A percentile compares a stretch with the other conserved stretches of the same genome.
phyloP scores from a whole-genome alignment of 2,329 filamentous ascomycete species.

The Zymoseptoria passerinii region DNA sequence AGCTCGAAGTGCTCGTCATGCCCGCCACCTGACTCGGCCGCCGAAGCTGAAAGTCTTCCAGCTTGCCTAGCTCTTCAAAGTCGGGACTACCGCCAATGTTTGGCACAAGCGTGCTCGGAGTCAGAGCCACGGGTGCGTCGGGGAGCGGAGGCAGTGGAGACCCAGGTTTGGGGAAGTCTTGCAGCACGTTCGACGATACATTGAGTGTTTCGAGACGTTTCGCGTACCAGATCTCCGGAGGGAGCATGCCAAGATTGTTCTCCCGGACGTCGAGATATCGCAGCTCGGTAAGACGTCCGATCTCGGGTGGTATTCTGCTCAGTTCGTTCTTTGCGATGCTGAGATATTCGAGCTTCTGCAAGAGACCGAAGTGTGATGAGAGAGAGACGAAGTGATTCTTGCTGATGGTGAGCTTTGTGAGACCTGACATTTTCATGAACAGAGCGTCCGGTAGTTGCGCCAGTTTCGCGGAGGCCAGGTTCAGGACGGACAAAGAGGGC shows the following conservation, averaged over 20 bases:
- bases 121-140: conserved; percentile 35
- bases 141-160: conserved; percentile 47
- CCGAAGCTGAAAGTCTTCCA: conserved; percentile 56
- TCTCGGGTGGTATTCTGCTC: conserved; percentile 72
- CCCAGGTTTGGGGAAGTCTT: conserved; percentile 77
- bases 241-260: conserved; percentile 84
- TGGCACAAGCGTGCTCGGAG: conserved; percentile 30
- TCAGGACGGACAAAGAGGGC: conserved; percentile 75
- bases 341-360: conserved; percentile 78
- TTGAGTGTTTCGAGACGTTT: conserved; percentile 85
- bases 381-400: conserved; percentile 93
- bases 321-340: conserved; percentile 90
- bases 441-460: conserved; percentile 78
- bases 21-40: conserved; percentile 77
- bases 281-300: conserved; percentile 79
- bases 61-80: conserved; percentile 65
- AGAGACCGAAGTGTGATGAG: conserved; percentile 72
- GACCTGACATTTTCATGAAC: conserved; percentile 76
- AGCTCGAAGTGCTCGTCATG: conserved; percentile 53
- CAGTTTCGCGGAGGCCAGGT: conserved; percentile 83
- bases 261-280: conserved; percentile 80
- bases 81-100: conserved; percentile 52
- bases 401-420: conserved; percentile 82
- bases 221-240: conserved; percentile 93
- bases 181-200: conserved; percentile 87